Conservation (phyloP, 257 asterid genomes). For the Solanum appendiculatum region DNA sequence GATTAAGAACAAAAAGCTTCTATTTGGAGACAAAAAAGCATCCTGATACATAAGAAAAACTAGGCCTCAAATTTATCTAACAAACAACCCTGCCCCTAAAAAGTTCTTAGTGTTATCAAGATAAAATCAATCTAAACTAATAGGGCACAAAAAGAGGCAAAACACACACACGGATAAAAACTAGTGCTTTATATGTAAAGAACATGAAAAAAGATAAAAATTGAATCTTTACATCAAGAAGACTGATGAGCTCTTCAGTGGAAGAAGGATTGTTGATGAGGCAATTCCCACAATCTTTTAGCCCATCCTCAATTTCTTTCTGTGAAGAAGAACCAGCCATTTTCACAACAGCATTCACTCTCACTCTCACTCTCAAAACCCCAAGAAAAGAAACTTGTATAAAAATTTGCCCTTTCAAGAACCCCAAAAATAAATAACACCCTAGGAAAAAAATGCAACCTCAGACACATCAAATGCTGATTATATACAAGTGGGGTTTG, state of each 20-base stretch:
- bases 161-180: background rate
- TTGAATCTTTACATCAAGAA: slow-evolving; percentile 2
- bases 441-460: background rate
- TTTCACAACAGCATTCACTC: background rate
- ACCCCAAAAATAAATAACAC: background rate
- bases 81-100: background rate
- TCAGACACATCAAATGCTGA: background rate
- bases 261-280: background rate
- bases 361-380: background rate
- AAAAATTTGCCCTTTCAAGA: background rate
- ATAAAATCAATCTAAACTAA: background rate
- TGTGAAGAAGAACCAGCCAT: background rate
- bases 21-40: background rate
- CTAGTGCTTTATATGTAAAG: background rate
- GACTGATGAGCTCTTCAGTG: background rate
- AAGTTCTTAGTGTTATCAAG: background rate
- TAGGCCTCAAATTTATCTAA: background rate
- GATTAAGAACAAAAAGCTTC: background rate
- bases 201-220: background rate
- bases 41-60: background rate
- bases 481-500: background rate
- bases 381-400: background rate
- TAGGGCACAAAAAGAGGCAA: background rate
- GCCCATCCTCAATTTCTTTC: background rate
- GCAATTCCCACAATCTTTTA: background rate